A percentile compares a stretch with the other conserved stretches of the same genome.
Evolutionary conservation across 1,284 basidiomycete species (phyloP).

Genomic region (Pulveroboletus ridleyi): DNA sequence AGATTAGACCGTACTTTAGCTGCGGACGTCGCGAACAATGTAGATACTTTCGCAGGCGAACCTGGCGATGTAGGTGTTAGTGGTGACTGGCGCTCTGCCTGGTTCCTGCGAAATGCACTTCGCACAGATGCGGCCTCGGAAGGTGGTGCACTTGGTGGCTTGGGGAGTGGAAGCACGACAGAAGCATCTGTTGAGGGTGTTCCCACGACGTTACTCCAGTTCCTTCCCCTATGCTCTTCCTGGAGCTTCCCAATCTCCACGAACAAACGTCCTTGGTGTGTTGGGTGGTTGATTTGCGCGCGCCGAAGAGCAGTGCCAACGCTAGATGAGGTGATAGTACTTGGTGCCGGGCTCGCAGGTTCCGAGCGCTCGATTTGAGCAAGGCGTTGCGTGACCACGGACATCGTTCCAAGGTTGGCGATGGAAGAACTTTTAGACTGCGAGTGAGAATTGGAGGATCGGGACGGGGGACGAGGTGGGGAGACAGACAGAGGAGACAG

Average conservation of each 20-base stretch:
- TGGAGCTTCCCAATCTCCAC: constrained; percentile 34
- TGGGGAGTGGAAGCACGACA: constrained; percentile 35
- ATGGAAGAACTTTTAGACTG: constrained; percentile 56
- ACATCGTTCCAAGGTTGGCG: constrained; percentile 52
- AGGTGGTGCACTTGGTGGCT: constrained; percentile 15
- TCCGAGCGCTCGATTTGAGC: constrained; percentile 49
- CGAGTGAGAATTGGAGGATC: constrained; percentile 33
- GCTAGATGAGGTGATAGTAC: constrained; percentile 33
- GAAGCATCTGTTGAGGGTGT: constrained; percentile 36
- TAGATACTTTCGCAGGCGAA: constrained; percentile 15
- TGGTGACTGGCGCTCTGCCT: constrained; percentile 2
- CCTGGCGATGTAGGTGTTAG: constrained; percentile 17
- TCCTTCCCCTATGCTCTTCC: constrained; percentile 8
- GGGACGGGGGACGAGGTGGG: constrained; percentile 36
- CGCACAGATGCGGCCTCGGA: constrained; percentile 25
- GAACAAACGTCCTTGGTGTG: constrained; percentile 27
- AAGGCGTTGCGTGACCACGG: constrained; percentile 58
- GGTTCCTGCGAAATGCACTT: constrained; percentile 32
- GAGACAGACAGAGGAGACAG: constrained; percentile 31
- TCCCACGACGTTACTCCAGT: constrained; percentile 9
- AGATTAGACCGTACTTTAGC: constrained; percentile 25
- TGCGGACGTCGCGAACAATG: constrained; percentile 9
- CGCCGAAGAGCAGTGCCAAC: constrained; percentile 36
- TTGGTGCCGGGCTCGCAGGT: constrained; percentile 30
- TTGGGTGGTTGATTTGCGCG: constrained; percentile 28